These are phyloP conservation scores for Ascocoryne sarcoides DNA, from an alignment of 2,329 filamentous ascomycete genomes.

Conservation along the genomic window DNA sequence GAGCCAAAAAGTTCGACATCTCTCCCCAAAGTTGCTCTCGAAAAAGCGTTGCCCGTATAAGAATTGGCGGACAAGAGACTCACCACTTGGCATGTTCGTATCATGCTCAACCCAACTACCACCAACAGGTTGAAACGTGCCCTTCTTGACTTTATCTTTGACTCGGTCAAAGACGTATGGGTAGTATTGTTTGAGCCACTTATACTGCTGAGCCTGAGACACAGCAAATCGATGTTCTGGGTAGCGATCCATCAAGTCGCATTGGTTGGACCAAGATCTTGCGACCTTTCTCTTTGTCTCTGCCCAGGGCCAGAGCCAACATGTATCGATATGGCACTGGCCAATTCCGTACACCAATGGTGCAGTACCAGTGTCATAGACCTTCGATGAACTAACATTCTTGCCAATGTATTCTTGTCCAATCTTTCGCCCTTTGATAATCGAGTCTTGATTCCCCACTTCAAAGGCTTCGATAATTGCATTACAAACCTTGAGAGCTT, in stretches of 20 bases:
- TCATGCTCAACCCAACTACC: conserved; percentile 99
- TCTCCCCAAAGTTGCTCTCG: conserved; percentile 81
- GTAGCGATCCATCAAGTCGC: conserved; percentile 88
- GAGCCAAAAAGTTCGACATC: conserved; percentile 91
- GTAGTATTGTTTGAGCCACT: conserved; percentile 89
- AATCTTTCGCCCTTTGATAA: conserved; percentile 72
- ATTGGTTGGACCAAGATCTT: conserved; percentile 94
- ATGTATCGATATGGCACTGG: conserved; percentile 96
- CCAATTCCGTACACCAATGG: conserved; percentile 82
- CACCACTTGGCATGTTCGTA: conserved; percentile 92
- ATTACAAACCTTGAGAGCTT: conserved; percentile 75
- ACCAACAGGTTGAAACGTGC: conserved; percentile 87
- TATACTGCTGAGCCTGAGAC: conserved; percentile 95
- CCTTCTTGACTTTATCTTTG: conserved; percentile 81
- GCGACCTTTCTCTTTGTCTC: conserved; percentile 96
- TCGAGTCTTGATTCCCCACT: conserved; percentile 66
- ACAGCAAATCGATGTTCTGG: conserved; percentile 88
- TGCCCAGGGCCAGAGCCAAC: conserved; percentile 97
- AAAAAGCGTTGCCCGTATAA: conserved; percentile 94
- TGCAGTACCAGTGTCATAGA: conserved; percentile 69
- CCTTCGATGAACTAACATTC: conserved; percentile 70
- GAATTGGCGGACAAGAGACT: conserved; percentile 90
- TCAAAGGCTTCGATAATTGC: conserved; percentile 87
- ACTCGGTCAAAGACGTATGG: conserved; percentile 84
- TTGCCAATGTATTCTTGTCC: conserved; percentile 75